Percentiles rank a stretch among this genome's conserved stretches.
phyloP scores from a whole-genome alignment of 2,329 filamentous ascomycete genomes.

The Raffaelea arxii region DNA sequence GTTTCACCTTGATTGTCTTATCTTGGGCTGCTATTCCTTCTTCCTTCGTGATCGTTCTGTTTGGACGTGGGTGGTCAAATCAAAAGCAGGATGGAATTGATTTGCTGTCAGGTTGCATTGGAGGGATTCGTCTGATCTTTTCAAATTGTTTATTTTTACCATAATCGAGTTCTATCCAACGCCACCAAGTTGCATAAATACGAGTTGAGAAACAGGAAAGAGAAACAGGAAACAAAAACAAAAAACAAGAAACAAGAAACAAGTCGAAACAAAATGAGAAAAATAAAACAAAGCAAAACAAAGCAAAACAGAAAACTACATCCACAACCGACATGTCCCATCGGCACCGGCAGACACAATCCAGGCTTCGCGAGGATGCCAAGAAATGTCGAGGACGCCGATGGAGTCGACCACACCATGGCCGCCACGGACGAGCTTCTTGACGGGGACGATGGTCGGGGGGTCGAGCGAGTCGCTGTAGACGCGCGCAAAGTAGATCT shows the following conservation, averaged over 20 bases:
- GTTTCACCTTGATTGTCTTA: too few relatives aligned
- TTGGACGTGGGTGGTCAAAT: too few relatives aligned
- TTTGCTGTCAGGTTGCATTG: too few relatives aligned
- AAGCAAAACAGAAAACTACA: slow-evolving; percentile 28
- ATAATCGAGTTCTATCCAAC: too few relatives aligned
- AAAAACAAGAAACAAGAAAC: not conserved
- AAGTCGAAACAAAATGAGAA: not conserved
- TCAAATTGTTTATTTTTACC: too few relatives aligned
- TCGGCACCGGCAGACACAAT: slow-evolving; percentile 89
- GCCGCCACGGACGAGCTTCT: slow-evolving; percentile 65
- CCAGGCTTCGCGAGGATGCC: slow-evolving; percentile 94
- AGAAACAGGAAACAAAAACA: not conserved
- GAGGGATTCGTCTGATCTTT: too few relatives aligned
- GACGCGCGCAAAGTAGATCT: slow-evolving; percentile 96
- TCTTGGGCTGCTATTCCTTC: too few relatives aligned
- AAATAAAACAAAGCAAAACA: not conserved
- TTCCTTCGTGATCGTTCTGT: too few relatives aligned
- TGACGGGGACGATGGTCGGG: slow-evolving; percentile 89
- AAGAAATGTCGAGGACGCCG: slow-evolving; percentile 88
- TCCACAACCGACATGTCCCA: slow-evolving; percentile 86
- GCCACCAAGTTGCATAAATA: too few relatives aligned
- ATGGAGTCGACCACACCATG: slow-evolving; percentile 80
- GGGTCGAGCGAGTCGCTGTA: slow-evolving; percentile 93
- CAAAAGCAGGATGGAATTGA: too few relatives aligned
- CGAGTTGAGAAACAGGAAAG: too few relatives aligned